These are phyloP conservation scores for Anisodus acutangulus DNA, from an alignment of 257 asterid genomes.

Conservation along the genomic window DNA sequence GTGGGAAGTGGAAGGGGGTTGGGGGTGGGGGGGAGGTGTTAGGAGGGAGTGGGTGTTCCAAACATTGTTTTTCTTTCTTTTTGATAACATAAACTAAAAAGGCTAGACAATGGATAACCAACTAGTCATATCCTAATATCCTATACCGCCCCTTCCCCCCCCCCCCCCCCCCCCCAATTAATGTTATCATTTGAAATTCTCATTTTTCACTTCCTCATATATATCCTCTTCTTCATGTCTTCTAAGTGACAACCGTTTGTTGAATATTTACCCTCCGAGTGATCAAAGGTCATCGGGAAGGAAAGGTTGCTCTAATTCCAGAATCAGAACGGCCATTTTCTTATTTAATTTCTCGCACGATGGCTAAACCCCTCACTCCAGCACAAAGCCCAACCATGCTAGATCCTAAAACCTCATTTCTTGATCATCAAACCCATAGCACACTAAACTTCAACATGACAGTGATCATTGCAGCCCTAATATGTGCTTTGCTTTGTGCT, in stretches of 20 bases:
- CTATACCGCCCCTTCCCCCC: background rate
- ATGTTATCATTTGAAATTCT: background rate
- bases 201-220: background rate
- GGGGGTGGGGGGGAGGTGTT: too few relatives aligned
- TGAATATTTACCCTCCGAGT: background rate
- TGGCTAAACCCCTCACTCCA: conserved; percentile 37
- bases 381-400: conserved; percentile 30
- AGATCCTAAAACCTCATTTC: conserved; percentile 12
- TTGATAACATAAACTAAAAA: conserved; percentile 2
- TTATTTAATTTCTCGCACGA: background rate
- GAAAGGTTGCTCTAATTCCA: conserved; percentile 1
- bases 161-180: too few relatives aligned
- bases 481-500: conserved; percentile 39
- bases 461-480: conserved; percentile 40
- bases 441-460: conserved; percentile 34
- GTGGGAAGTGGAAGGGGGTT: background rate
- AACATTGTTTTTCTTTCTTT: background rate
- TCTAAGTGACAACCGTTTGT: background rate
- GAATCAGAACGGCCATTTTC: background rate
- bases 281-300: background rate
- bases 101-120: conserved; percentile 14
- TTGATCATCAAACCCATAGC: conserved; percentile 20
- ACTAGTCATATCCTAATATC: conserved; percentile 24
- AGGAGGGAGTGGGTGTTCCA: background rate
- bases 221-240: background rate